Conservation (phyloP, 2,329 filamentous ascomycete species). For the Aspergillus awamori region DNA sequence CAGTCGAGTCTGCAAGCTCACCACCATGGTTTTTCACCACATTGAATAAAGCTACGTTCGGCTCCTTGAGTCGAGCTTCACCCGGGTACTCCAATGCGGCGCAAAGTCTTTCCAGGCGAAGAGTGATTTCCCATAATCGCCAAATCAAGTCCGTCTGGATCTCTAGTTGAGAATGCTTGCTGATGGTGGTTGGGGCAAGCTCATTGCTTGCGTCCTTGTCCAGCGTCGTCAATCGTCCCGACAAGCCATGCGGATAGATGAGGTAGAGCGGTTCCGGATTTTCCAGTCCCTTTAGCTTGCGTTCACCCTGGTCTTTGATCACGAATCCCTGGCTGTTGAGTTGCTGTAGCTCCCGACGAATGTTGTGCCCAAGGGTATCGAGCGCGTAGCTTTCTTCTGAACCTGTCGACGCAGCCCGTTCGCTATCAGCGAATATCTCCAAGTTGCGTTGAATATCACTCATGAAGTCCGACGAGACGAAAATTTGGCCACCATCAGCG, state of each 20-base stretch:
- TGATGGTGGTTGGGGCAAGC: conserved; percentile 57
- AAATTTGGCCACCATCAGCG: conserved; percentile 94
- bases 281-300: conserved; percentile 93
- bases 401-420: conserved; percentile 67
- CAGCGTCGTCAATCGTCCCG: conserved; percentile 62
- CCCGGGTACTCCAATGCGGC: conserved; percentile 76
- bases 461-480: conserved; percentile 95
- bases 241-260: conserved; percentile 87
- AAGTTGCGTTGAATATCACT: conserved; percentile 90
- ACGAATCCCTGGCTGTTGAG: conserved; percentile 92
- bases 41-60: conserved; percentile 82
- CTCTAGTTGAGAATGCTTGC: conserved; percentile 66
- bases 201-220: conserved; percentile 54
- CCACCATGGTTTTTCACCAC: conserved; percentile 71
- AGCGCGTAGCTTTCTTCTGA: conserved; percentile 77
- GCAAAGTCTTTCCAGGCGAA: conserved; percentile 91
- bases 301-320: conserved; percentile 93
- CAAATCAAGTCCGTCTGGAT: conserved; percentile 86
- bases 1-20: conserved; percentile 83
- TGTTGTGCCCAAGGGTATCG: conserved; percentile 72
- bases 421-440: conserved; percentile 84
- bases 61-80: conserved; percentile 67
- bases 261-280: conserved; percentile 96
- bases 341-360: conserved; percentile 83
- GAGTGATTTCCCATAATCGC: conserved; percentile 84